phyloP scores from a whole-genome alignment of 352 stramenopile species.

The Thalassiosira exigua region DNA sequence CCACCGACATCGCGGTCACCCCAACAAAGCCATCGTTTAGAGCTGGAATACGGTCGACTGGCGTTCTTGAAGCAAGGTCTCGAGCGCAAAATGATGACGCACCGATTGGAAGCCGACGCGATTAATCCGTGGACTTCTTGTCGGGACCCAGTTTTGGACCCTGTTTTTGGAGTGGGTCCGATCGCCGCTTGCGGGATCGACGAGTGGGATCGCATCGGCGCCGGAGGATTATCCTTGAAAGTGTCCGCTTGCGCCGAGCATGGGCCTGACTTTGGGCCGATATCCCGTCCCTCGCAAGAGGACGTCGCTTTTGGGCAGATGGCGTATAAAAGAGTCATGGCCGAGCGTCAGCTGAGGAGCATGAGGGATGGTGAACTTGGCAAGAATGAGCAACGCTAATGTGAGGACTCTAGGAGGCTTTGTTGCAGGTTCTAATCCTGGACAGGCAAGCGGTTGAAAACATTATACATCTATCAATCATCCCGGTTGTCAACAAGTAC shows the following conservation, averaged over 20 bases:
- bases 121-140: constrained; percentile 48
- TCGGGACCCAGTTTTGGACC: no score
- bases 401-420: no score
- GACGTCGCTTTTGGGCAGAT: constrained; percentile 44
- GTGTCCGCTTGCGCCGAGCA: neutral
- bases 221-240: no score
- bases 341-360: constrained; percentile 25
- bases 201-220: no score
- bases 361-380: no score
- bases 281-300: constrained; percentile 4
- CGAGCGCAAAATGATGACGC: constrained; percentile 41
- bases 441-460: no score
- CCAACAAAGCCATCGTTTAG: constrained; percentile 28
- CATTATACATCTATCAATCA: no score
- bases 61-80: constrained; percentile 38
- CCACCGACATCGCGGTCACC: constrained; percentile 4
- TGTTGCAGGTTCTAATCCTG: no score
- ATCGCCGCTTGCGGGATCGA: no score
- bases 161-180: no score
- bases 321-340: constrained; percentile 23
- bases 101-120: constrained; percentile 29
- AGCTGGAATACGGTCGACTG: constrained; percentile 37
- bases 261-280: neutral
- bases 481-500: no score
- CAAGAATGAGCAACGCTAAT: neutral